Evolutionary conservation across 768 basidiomycete species (phyloP).

Genomic region (Russula foetens): DNA sequence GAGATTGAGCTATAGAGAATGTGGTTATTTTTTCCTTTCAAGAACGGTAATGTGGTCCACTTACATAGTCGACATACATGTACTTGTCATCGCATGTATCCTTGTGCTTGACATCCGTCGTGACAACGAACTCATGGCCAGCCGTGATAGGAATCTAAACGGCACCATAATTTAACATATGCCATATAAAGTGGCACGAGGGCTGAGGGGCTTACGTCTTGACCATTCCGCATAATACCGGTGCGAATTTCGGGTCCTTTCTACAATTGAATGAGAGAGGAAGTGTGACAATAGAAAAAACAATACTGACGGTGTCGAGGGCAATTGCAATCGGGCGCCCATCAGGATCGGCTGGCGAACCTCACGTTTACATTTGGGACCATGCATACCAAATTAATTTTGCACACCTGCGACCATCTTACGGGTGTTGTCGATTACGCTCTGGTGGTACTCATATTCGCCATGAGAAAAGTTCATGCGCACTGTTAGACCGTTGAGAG

Average conservation of each 20-base stretch:
- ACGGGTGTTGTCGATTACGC: slow-evolving; percentile 95
- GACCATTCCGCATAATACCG: slow-evolving; percentile 78
- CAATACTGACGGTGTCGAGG: slow-evolving; percentile 76
- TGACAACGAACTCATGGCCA: slow-evolving; percentile 90
- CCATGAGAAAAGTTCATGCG: slow-evolving; percentile 99
- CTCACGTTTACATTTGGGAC: neutral
- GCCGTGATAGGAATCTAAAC: slow-evolving; percentile 70
- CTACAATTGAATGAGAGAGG: slow-evolving; percentile 32
- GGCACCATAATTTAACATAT: neutral
- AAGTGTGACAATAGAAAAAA: neutral
- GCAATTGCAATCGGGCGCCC: slow-evolving; percentile 97
- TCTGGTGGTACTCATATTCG: slow-evolving; percentile 96
- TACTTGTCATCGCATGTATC: slow-evolving; percentile 75
- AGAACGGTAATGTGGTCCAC: slow-evolving; percentile 26
- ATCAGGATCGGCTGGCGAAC: slow-evolving; percentile 45
- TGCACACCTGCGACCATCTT: slow-evolving; percentile 68
- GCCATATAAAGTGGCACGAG: slow-evolving; percentile 8
- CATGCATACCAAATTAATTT: neutral
- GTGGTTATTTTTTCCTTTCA: neutral
- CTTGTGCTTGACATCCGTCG: slow-evolving; percentile 75
- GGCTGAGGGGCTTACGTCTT: slow-evolving; percentile 48
- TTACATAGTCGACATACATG: slow-evolving; percentile 90
- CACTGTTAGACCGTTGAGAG: slow-evolving; percentile 41
- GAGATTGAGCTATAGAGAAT: slow-evolving; percentile 59
- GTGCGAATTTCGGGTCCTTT: slow-evolving; percentile 99